These are phyloP conservation scores for Chlamydomonas sp. DNA, from an alignment of 139 green algal genomes.

Conservation along the genomic window DNA sequence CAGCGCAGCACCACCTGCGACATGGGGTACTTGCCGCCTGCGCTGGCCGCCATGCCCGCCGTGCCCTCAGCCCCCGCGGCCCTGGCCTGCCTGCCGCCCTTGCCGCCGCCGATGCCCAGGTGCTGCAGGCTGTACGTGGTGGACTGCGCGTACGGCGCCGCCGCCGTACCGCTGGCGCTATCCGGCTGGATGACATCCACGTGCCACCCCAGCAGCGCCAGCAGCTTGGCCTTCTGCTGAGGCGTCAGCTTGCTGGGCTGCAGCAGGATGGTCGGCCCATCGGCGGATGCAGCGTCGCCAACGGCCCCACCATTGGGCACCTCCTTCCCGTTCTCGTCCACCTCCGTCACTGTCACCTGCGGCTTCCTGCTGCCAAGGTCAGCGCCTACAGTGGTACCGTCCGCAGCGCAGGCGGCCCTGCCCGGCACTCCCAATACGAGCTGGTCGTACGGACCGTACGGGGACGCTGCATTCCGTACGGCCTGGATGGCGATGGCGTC, in stretches of 20 bases:
- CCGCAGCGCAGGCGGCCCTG: neutral
- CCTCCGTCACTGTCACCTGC: neutral
- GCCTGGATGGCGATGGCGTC: slow-evolving; percentile 21
- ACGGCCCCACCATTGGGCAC: neutral
- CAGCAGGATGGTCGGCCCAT: neutral
- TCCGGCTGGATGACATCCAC: slow-evolving; percentile 19
- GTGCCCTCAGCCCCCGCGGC: neutral
- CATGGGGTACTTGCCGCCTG: slow-evolving; percentile 5
- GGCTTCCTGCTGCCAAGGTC: neutral
- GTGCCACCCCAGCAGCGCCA: slow-evolving; percentile 42
- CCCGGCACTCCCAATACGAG: neutral
- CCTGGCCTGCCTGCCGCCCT: neutral
- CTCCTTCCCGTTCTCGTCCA: neutral
- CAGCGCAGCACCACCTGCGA: slow-evolving; percentile 30
- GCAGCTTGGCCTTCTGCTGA: slow-evolving; percentile 32
- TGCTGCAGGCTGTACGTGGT: slow-evolving; percentile 36
- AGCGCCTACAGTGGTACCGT: neutral
- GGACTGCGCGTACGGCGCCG: slow-evolving; percentile 15
- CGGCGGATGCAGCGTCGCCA: neutral
- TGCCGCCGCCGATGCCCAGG: slow-evolving; percentile 3
- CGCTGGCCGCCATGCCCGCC: neutral
- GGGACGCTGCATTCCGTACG: neutral
- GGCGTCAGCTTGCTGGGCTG: slow-evolving; percentile 31
- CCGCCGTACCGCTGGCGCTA: neutral
- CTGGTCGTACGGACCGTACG: slow-evolving; percentile 31